Evolutionary conservation across 148 eudicot genomes (phyloP).

Genomic region (Salicornia ramosissima): DNA sequence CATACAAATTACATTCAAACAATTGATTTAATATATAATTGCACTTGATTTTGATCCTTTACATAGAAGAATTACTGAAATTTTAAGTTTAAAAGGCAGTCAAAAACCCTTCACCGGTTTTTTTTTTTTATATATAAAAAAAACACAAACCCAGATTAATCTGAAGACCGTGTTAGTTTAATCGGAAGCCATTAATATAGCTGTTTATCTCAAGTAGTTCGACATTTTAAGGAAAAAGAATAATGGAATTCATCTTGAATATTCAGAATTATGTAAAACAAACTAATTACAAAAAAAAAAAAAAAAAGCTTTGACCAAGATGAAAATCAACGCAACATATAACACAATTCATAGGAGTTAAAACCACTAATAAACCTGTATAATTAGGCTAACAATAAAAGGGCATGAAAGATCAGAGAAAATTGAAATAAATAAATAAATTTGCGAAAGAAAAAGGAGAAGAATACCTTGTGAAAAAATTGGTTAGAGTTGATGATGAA

Average conservation of each 20-base stretch:
- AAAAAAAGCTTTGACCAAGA: not conserved
- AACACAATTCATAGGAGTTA: not conserved
- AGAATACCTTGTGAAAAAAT: no score
- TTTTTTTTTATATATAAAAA: no score
- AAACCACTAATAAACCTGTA: not conserved
- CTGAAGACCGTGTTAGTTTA: not conserved
- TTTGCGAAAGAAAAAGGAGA: no score
- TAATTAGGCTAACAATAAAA: not conserved
- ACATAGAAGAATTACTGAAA: not conserved
- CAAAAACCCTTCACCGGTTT: not conserved
- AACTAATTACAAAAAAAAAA: not conserved
- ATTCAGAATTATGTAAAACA: not conserved
- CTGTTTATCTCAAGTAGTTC: not conserved
- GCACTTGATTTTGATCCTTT: not conserved
- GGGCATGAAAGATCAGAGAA: not conserved
- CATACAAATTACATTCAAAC: not conserved
- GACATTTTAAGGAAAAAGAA: not conserved
- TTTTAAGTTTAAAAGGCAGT: not conserved
- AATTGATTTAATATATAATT: not conserved
- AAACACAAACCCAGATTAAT: not conserved
- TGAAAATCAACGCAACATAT: not conserved
- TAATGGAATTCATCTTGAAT: not conserved
- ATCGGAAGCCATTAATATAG: not conserved
- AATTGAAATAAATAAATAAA: not conserved
- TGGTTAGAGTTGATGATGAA: no score